Evolutionary conservation across 805 yeast genomes (phyloP).

Genomic region (Myxozyma mucilagina): DNA sequence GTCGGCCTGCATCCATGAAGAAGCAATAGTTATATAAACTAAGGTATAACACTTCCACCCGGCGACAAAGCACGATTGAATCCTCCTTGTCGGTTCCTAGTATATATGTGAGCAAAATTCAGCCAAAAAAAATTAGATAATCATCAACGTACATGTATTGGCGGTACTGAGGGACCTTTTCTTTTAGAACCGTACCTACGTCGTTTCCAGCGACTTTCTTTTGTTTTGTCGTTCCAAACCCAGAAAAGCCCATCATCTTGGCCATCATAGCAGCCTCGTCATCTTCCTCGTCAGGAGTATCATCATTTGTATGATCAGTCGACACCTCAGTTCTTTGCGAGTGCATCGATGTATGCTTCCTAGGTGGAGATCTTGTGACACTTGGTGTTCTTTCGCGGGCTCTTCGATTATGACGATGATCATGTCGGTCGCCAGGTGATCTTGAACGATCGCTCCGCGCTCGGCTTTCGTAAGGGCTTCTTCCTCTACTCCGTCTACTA

Average conservation of each 20-base stretch:
- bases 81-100: constrained; percentile 26
- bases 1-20: too few species aligned
- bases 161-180: constrained; percentile 41
- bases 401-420: neutral
- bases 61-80: constrained; percentile 24
- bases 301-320: constrained; percentile 9
- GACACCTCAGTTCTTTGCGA: neutral
- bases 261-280: constrained; percentile 37
- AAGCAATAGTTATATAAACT: too few species aligned
- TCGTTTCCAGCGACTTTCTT: constrained; percentile 44
- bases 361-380: constrained; percentile 4
- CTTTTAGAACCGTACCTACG: constrained; percentile 40
- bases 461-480: neutral
- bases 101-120: neutral
- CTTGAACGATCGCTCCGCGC: neutral
- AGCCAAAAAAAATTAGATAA: neutral
- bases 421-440: neutral
- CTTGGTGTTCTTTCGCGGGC: constrained; percentile 9
- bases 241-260: constrained; percentile 47
- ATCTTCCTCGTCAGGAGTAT: constrained; percentile 24
- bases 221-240: constrained; percentile 45
- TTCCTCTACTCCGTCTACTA: neutral
- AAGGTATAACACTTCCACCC: neutral
- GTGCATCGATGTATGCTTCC: neutral
- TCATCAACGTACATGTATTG: constrained; percentile 42